Evolutionary conservation across 2,329 filamentous ascomycete genomes (phyloP).

Genomic region (Colletotrichum trifolii): DNA sequence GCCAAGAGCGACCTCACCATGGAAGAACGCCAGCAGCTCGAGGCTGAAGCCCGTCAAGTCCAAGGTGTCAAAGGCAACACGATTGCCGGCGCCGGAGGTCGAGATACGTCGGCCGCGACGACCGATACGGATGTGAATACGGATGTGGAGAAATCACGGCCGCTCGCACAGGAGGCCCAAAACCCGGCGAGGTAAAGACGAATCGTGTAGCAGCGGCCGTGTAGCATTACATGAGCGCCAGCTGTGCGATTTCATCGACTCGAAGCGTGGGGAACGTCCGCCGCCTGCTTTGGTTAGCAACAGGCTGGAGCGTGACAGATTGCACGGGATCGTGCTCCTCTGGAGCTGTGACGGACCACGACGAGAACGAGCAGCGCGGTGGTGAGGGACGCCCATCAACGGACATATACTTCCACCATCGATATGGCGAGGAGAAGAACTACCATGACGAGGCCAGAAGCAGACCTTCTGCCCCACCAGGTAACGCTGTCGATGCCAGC

Average conservation of each 20-base stretch:
- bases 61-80: neutral
- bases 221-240: neutral
- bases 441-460: neutral
- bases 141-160: slow-evolving; percentile 17
- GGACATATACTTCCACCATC: slow-evolving; percentile 8
- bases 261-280: neutral
- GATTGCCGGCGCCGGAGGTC: neutral
- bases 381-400: neutral
- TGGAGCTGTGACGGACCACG: slow-evolving; percentile 1
- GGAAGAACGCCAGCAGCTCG: slow-evolving; percentile 38
- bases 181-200: slow-evolving; percentile 10
- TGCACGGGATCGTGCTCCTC: neutral
- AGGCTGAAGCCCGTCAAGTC: slow-evolving; percentile 19
- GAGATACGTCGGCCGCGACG: slow-evolving; percentile 15
- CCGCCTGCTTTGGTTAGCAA: neutral
- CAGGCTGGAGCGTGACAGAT: neutral
- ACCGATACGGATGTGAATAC: slow-evolving; percentile 26
- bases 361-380: neutral
- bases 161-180: slow-evolving; percentile 6
- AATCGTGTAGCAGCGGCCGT: neutral
- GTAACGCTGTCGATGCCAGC: neutral
- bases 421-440: slow-evolving; percentile 2
- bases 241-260: slow-evolving; percentile 5
- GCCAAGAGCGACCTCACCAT: slow-evolving; percentile 39
- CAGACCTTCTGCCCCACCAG: slow-evolving; percentile 3